A percentile compares a stretch with the other conserved stretches of the same genome.
Conservation (phyloP, 331 rosid species). For the Malus hybrid region DNA sequence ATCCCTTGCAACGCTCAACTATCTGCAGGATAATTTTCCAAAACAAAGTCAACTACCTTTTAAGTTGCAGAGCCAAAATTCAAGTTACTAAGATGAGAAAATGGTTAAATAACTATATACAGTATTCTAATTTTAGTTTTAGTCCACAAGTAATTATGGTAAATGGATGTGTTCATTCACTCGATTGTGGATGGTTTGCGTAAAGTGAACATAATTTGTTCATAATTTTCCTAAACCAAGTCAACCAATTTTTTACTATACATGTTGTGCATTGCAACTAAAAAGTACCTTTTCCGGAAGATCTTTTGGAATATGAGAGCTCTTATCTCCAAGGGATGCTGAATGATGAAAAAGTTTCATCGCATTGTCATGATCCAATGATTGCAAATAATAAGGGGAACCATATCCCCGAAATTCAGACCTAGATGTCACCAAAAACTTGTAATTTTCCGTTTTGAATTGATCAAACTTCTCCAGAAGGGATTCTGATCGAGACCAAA, state of each 20-base stretch:
- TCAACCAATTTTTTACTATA: background rate
- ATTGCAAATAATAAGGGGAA: background rate
- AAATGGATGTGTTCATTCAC: background rate
- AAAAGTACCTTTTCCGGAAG: slow-evolving; percentile 27
- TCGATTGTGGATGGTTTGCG: background rate
- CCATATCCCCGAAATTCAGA: no score
- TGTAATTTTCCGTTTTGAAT: no score
- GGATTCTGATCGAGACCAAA: no score
- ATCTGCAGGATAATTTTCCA: slow-evolving; percentile 27
- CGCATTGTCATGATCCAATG: slow-evolving; percentile 27
- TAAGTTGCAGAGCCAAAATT: no score
- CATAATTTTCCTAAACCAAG: background rate
- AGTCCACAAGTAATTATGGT: background rate
- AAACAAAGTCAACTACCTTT: background rate
- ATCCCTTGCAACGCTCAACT: slow-evolving; percentile 37
- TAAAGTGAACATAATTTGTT: background rate
- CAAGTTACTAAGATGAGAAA: background rate
- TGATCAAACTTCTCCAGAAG: no score
- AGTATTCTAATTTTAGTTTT: background rate
- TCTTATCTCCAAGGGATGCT: slow-evolving; percentile 23
- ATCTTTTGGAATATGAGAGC: slow-evolving; percentile 17
- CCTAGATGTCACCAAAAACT: no score
- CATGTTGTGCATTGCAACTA: background rate
- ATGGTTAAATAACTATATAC: background rate
- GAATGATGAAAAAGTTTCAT: slow-evolving; percentile 28